A percentile compares a stretch with the other conserved stretches of the same genome.
These are phyloP conservation scores for Talaromyces liani DNA, from an alignment of 495 filamentous ascomycete genomes.

Conservation along the genomic window DNA sequence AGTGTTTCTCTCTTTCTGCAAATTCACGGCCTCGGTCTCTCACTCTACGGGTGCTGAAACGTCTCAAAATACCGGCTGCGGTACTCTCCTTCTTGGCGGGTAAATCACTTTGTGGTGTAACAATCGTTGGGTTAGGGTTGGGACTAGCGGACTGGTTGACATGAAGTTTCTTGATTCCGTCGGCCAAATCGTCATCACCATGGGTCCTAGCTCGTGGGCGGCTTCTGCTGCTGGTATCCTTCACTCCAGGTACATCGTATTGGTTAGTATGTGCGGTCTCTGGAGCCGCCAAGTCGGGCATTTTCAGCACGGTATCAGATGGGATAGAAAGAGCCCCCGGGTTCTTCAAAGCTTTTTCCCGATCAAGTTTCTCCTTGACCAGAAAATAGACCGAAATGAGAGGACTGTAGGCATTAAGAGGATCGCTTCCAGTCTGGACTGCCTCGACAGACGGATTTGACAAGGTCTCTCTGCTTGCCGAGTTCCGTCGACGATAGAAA, in stretches of 20 bases:
- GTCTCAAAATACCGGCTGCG: slow-evolving; percentile 75
- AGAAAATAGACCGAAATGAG: slow-evolving; percentile 93
- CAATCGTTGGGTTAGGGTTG: slow-evolving; percentile 47
- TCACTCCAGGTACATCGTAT: slow-evolving; percentile 80
- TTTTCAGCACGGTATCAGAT: slow-evolving; percentile 53
- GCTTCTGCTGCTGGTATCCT: slow-evolving; percentile 66
- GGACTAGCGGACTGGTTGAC: slow-evolving; percentile 44
- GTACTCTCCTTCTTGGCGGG: slow-evolving; percentile 77
- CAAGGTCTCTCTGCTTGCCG: slow-evolving; percentile 82
- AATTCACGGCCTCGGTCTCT: slow-evolving; percentile 45
- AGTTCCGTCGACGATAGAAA: slow-evolving; percentile 94
- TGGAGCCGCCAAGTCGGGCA: slow-evolving; percentile 72
- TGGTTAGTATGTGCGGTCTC: slow-evolving; percentile 90
- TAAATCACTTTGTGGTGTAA: slow-evolving; percentile 50
- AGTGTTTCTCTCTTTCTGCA: slow-evolving; percentile 43
- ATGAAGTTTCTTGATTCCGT: slow-evolving; percentile 67
- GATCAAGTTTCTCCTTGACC: slow-evolving; percentile 87
- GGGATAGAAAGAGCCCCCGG: slow-evolving; percentile 52
- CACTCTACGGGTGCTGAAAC: slow-evolving; percentile 81
- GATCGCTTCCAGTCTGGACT: slow-evolving; percentile 75
- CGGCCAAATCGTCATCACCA: slow-evolving; percentile 85
- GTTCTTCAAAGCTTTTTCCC: slow-evolving; percentile 61
- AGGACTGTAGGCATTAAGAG: slow-evolving; percentile 88
- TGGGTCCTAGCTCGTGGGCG: slow-evolving; percentile 86
- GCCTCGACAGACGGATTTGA: slow-evolving; percentile 79